phyloP scores from a whole-genome alignment of 176 grass and related monocot genomes.

The Ampelocalamus luodianensis region DNA sequence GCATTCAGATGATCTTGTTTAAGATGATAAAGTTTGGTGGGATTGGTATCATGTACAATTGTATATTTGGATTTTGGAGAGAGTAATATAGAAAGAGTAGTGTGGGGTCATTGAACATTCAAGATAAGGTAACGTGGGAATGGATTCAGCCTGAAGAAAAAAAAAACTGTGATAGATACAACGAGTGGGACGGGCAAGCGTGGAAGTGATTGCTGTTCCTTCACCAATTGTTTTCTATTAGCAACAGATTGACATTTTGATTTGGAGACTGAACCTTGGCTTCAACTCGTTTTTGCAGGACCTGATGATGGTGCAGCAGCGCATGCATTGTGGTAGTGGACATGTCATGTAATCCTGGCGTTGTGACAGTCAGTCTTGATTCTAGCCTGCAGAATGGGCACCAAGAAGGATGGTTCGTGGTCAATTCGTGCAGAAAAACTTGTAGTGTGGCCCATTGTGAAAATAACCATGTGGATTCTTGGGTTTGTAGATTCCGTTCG shows the following conservation, averaged over 20 bases:
- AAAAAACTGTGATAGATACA: background rate
- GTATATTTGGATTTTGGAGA: background rate
- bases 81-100: background rate
- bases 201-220: background rate
- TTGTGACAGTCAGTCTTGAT: background rate
- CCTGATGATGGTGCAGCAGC: background rate
- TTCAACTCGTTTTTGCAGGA: background rate
- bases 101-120: background rate
- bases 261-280: background rate
- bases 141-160: background rate
- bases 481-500: background rate
- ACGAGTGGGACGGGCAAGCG: background rate
- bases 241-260: background rate
- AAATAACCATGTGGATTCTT: background rate
- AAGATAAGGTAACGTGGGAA: background rate
- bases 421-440: background rate
- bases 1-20: background rate
- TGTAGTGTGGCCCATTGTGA: background rate
- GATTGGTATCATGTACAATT: background rate
- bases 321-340: background rate
- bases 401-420: background rate
- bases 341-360: background rate
- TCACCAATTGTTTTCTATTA: background rate
- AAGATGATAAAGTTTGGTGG: background rate
- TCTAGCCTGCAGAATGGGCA: background rate